phyloP scores from a whole-genome alignment of 2,329 filamentous ascomycete species.

The Lomentospora prolificans region DNA sequence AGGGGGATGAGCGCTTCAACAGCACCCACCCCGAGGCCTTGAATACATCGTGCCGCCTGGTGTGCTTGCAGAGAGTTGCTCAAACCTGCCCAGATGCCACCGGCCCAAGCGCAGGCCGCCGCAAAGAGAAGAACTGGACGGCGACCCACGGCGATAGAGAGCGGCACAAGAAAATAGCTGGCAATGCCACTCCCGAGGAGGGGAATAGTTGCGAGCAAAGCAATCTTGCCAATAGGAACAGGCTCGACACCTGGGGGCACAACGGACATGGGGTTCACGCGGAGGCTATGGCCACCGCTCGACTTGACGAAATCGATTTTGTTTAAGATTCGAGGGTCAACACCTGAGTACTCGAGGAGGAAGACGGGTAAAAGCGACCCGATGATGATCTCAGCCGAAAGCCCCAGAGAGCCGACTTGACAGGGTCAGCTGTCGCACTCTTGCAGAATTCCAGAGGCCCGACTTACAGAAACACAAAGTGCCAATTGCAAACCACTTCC shows the following conservation, averaged over 20 bases:
- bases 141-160: conserved; percentile 26
- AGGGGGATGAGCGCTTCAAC: conserved; percentile 26
- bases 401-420: conserved; percentile 6
- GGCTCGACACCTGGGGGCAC: conserved; percentile 20
- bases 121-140: conserved; percentile 25
- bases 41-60: conserved; percentile 22
- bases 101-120: conserved; percentile 22
- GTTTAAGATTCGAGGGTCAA: conserved; percentile 21
- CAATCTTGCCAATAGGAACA: conserved; percentile 18
- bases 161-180: conserved; percentile 25
- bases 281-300: conserved; percentile 2
- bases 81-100: conserved; percentile 25
- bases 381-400: conserved; percentile 16
- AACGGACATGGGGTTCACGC: conserved; percentile 20
- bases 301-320: conserved; percentile 15
- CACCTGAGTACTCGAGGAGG: conserved; percentile 23
- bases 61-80: conserved; percentile 21
- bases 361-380: conserved; percentile 23
- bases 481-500: conserved; percentile 21
- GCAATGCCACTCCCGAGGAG: conserved; percentile 25
- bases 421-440: neutral
- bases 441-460: neutral
- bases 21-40: conserved; percentile 25
- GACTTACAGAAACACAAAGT: conserved; percentile 21
- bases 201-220: conserved; percentile 23